Percentiles rank a stretch among this genome's conserved stretches.
phyloP scores from a whole-genome alignment of 371 early-diverging fungal species.

The Dinochytrium kinnereticum region DNA sequence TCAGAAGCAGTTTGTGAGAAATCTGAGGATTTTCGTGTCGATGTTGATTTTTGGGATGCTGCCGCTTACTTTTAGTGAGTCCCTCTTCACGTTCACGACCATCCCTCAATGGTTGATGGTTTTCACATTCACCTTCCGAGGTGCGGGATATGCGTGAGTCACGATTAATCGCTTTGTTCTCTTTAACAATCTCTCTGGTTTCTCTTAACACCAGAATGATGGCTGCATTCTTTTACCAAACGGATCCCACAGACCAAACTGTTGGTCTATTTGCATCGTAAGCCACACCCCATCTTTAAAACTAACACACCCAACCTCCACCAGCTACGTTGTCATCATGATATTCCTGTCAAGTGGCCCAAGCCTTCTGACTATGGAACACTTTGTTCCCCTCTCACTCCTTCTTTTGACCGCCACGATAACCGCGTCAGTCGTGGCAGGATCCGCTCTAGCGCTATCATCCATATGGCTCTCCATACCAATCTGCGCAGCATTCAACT shows the following conservation, averaged over 20 bases:
- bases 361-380: not conserved
- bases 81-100: not conserved
- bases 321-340: not conserved
- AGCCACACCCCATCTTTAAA: not conserved
- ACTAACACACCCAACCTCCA: not conserved
- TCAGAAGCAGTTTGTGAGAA: not conserved
- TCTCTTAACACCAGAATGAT: not conserved
- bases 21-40: not conserved
- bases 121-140: not conserved
- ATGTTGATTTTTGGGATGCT: not conserved
- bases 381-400: not conserved
- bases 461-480: not conserved
- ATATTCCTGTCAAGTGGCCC: not conserved
- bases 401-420: not conserved
- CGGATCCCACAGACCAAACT: not conserved
- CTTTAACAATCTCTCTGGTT: too few species aligned
- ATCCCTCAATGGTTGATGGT: not conserved
- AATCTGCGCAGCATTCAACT: not conserved
- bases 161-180: not conserved
- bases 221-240: not conserved
- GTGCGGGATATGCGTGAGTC: not conserved
- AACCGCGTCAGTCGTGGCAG: not conserved
- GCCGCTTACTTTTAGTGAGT: not conserved
- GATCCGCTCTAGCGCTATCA: not conserved
- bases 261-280: not conserved